phyloP scores from a whole-genome alignment of 1,284 basidiomycete species.

The Entoloma clypeatum region DNA sequence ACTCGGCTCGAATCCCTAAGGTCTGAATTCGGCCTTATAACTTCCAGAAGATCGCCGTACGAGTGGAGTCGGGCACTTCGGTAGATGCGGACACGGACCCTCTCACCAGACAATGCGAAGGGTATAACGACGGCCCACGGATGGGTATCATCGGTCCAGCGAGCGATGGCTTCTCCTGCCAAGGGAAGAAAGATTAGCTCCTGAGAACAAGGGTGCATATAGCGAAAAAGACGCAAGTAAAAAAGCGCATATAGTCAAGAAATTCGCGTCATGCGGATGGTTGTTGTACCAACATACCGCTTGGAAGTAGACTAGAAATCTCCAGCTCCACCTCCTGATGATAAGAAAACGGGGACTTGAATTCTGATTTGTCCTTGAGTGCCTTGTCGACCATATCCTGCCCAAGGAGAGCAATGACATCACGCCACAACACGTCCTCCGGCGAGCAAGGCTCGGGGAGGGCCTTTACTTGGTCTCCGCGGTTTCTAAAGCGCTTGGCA shows the following conservation, averaged over 20 bases:
- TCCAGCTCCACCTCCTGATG: slow-evolving; percentile 65
- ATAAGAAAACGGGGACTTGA: slow-evolving; percentile 56
- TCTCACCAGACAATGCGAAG: slow-evolving; percentile 81
- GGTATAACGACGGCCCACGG: slow-evolving; percentile 83
- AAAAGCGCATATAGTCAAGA: no score
- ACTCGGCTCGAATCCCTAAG: slow-evolving; percentile 64
- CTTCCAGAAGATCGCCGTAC: slow-evolving; percentile 70
- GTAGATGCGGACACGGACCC: slow-evolving; percentile 67
- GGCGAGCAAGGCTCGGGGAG: slow-evolving; percentile 63
- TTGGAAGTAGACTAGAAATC: slow-evolving; percentile 60
- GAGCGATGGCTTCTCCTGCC: slow-evolving; percentile 68
- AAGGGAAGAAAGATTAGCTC: slow-evolving; percentile 6
- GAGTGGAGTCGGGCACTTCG: slow-evolving; percentile 67
- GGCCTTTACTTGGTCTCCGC: slow-evolving; percentile 19
- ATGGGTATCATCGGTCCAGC: slow-evolving; percentile 43
- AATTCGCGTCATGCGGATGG: no score
- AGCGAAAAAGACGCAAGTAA: no score
- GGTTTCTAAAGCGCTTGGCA: slow-evolving; percentile 16
- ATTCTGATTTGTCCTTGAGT: slow-evolving; percentile 47
- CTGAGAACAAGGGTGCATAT: no score
- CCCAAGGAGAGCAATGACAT: slow-evolving; percentile 69
- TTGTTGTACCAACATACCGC: slow-evolving; percentile 43
- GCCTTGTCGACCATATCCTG: slow-evolving; percentile 50
- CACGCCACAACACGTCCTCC: slow-evolving; percentile 74
- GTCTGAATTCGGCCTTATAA: slow-evolving; percentile 61